Percentiles rank a stretch among this genome's conserved stretches.
Evolutionary conservation across 2,329 filamentous ascomycete genomes (phyloP).

Genomic region (Talaromyces sp.): DNA sequence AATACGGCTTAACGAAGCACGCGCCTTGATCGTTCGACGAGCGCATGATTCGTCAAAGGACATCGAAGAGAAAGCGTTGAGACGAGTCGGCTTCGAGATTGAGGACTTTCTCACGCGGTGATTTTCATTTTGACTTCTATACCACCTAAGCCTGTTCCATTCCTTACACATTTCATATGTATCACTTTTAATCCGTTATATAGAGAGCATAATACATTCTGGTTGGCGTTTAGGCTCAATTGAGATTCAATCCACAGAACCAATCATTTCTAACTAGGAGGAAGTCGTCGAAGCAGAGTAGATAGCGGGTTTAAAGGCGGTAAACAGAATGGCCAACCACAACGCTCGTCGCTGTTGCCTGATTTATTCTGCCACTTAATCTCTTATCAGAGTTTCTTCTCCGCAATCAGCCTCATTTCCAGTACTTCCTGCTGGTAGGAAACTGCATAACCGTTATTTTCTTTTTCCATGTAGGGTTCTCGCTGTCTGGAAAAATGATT

Average conservation of each 20-base stretch:
- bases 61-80: constrained; percentile 66
- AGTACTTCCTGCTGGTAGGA: not conserved
- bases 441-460: not conserved
- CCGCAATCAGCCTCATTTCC: not conserved
- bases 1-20: constrained; percentile 49
- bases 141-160: not conserved
- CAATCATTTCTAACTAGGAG: not conserved
- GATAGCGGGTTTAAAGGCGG: not conserved
- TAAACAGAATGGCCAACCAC: not conserved
- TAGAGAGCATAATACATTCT: constrained; percentile 4
- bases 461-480: not conserved
- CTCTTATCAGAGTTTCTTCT: constrained; percentile 9
- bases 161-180: not conserved
- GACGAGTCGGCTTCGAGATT: constrained; percentile 80
- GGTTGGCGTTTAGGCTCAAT: not conserved
- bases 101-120: constrained; percentile 63
- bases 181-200: not conserved
- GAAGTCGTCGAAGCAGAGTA: not conserved
- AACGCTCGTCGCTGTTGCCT: not conserved
- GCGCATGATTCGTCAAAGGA: constrained; percentile 28
- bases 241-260: not conserved
- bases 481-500: not conserved
- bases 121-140: not conserved
- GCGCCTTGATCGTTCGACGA: constrained; percentile 53
- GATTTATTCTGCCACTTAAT: constrained; percentile 9